phyloP scores from a whole-genome alignment of 2,329 filamentous ascomycete genomes.

The Aspergillus eucalypticola region DNA sequence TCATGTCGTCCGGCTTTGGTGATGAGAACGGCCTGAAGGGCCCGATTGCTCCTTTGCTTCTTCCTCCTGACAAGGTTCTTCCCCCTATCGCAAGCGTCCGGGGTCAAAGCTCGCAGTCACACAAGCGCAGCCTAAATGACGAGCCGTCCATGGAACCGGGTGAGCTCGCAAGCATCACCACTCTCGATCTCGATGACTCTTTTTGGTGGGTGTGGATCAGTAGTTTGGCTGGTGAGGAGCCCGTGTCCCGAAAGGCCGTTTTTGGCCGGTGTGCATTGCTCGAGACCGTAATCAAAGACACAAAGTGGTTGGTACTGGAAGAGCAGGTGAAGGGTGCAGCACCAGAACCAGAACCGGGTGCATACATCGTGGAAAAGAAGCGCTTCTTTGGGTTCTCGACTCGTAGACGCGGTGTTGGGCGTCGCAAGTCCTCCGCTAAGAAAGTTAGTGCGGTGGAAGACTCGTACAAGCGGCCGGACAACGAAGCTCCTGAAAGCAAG shows the following conservation, averaged over 20 bases:
- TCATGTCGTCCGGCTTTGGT: constrained; percentile 87
- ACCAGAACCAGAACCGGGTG: constrained; percentile 76
- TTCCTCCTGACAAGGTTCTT: constrained; percentile 89
- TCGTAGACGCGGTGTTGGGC: constrained; percentile 66
- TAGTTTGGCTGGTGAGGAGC: constrained; percentile 89
- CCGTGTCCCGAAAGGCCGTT: constrained; percentile 78
- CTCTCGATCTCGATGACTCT: constrained; percentile 84
- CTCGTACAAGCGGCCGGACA: constrained; percentile 52
- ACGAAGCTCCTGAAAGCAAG: constrained; percentile 65
- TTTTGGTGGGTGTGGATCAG: constrained; percentile 99
- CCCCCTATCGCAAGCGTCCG: constrained; percentile 74
- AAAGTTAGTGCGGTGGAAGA: constrained; percentile 53
- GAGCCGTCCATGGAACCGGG: constrained; percentile 76
- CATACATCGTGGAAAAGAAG: constrained; percentile 95
- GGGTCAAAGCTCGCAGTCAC: constrained; percentile 83
- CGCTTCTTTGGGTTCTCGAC: constrained; percentile 80
- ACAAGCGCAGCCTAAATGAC: constrained; percentile 69
- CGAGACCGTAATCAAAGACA: constrained; percentile 78
- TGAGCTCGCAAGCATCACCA: constrained; percentile 88
- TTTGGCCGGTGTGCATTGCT: constrained; percentile 92
- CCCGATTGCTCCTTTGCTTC: constrained; percentile 64
- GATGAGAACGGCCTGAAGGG: constrained; percentile 69
- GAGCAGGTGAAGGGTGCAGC: constrained; percentile 94
- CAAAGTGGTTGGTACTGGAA: constrained; percentile 91
- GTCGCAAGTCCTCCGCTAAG: constrained; percentile 71